A percentile compares a stretch with the other conserved stretches of the same genome.
These are phyloP conservation scores for Blepharisma stoltei DNA, from an alignment of 73 alveolate genomes.

Conservation along the genomic window DNA sequence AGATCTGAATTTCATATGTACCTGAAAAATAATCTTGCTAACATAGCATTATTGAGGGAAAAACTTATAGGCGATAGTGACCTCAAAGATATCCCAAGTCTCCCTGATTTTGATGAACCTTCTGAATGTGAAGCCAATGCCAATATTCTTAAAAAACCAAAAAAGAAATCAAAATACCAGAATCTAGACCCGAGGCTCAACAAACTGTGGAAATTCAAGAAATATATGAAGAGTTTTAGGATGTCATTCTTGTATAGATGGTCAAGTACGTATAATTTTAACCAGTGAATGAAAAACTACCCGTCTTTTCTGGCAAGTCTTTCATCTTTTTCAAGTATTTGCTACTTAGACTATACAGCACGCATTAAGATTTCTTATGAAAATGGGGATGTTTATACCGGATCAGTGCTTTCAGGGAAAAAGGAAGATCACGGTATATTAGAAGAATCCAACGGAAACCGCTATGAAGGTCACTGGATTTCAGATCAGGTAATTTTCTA, in stretches of 20 bases:
- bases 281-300: background rate
- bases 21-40: background rate
- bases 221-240: background rate
- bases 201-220: background rate
- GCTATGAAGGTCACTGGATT: constrained; percentile 23
- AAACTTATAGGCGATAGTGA: background rate
- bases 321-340: background rate
- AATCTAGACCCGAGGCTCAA: background rate
- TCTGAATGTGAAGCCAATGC: no score
- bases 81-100: background rate
- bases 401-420: background rate
- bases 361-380: background rate
- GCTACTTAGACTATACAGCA: background rate
- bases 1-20: background rate
- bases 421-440: background rate
- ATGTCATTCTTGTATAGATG: background rate
- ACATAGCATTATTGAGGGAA: background rate
- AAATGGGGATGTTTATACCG: constrained; percentile 16
- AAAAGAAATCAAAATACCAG: background rate
- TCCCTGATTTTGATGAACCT: background rate
- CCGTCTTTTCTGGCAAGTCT: background rate
- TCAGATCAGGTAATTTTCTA: background rate
- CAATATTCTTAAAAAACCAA: background rate
- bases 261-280: background rate
- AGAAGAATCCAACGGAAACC: background rate